Base-by-base conservation (phyloP, 2,329 filamentous ascomycete genomes). In the Teratosphaeria pseudoeucalypti region DNA sequence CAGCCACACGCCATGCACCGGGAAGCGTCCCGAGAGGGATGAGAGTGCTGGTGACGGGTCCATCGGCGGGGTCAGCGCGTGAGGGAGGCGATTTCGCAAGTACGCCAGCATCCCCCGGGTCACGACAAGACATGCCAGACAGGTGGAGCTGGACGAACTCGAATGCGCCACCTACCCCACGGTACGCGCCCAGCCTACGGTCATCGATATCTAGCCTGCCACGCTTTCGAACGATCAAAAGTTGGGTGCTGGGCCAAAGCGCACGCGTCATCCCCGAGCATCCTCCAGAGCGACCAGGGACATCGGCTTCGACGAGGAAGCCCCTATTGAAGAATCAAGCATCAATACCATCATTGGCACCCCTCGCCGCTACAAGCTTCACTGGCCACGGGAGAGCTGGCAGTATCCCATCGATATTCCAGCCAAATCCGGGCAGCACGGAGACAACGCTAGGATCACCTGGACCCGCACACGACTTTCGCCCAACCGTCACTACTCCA, bases 81-180 rank as follows among this genome's bases (percentile, higher is more conserved):
- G 9, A 49, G 9, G n/a, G 9, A 49, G 19, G 43, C 19, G 29
- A 52, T 14, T 16, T 47, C 19, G 39, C 7, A 4, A 54, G 23
- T 10, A 47, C 14, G 10, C 56, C 27, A 7, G 57, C 11, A 12
- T 26, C 32, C 3, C 57, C 52, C 6, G 29, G 16, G 11, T 54
- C 47, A 27, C 57, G 54, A 14, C 29, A 57, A 16, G 19, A 43
- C 32, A 19, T 11, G 43, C 4, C n/a, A 12, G 59, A 65, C 43
- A 63, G 66, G 16, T 70, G 66, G 66, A 65, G 62, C 54, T 68
- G 67, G 66, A 68, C 67, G 34, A 68, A 68, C 52, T 64, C 62
- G 4, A 62, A 68, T 34, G 66, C 66, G 16, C 67, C 67, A 10
- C 57, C 66, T 29, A 70, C 67, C 23, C 67, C 67, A 23, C 62